These are phyloP conservation scores for Hyaloperonospora arabidopsidis DNA, from an alignment of 352 stramenopile species.

Conservation along the genomic window DNA sequence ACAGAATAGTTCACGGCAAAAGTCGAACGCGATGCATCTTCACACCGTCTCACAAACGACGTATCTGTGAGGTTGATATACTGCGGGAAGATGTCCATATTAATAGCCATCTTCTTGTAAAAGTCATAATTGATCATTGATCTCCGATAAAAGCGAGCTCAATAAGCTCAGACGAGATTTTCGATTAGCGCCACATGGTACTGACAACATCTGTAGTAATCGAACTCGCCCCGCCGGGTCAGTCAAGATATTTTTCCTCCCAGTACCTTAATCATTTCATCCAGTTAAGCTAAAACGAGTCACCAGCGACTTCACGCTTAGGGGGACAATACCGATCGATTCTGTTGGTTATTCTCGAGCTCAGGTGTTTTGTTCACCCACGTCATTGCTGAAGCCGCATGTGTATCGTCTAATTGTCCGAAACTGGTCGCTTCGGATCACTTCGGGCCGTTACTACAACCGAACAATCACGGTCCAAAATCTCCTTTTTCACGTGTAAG, in stretches of 20 bases:
- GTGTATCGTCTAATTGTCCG: too few relatives aligned
- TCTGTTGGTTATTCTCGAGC: conserved; percentile 9
- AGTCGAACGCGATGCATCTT: background rate
- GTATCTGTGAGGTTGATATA: conserved; percentile 75
- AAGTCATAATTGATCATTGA: conserved; percentile 78
- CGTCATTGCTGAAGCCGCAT: conserved; percentile 44
- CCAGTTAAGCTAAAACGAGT: too few relatives aligned
- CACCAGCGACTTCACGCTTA: too few relatives aligned
- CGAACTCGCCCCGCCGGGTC: conserved; percentile 74
- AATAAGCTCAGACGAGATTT: too few relatives aligned
- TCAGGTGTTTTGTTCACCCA: conserved; percentile 60
- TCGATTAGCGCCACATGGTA: background rate
- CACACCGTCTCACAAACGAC: background rate
- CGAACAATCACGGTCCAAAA: too few relatives aligned
- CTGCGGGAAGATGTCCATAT: conserved; percentile 72
- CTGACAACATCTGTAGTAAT: conserved; percentile 66
- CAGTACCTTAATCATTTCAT: conserved; percentile 63
- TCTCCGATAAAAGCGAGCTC: background rate
- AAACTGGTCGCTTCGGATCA: too few relatives aligned
- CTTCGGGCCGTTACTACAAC: too few relatives aligned
- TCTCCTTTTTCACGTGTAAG: too few relatives aligned
- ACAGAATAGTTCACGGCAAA: background rate
- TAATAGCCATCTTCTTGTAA: conserved; percentile 79
- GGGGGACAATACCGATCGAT: too few relatives aligned
- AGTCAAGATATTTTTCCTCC: conserved; percentile 71